Evolutionary conservation across 2,329 filamentous ascomycete genomes (phyloP).

Genomic region (Fusarium sp.): DNA sequence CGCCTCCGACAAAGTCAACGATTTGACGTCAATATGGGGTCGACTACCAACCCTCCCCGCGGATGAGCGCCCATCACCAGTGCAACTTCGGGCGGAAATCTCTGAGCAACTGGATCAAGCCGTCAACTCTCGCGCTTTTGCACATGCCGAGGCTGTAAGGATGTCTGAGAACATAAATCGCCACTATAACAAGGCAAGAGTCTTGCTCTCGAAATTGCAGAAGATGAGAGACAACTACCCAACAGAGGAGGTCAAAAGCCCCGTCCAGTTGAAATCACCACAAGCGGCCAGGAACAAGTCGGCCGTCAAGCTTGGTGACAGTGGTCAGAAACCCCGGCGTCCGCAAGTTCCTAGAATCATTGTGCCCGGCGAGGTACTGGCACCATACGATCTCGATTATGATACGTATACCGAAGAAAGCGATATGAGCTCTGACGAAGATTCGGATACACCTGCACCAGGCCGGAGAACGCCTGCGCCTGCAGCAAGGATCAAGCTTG

Average conservation of each 20-base stretch:
- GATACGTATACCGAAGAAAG: constrained; percentile 64
- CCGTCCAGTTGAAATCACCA: constrained; percentile 62
- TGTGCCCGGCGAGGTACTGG: constrained; percentile 71
- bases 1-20: constrained; percentile 63
- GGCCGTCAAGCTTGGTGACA: constrained; percentile 54
- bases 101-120: constrained; percentile 65
- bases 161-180: constrained; percentile 71
- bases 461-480: constrained; percentile 49
- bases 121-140: constrained; percentile 64
- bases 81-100: constrained; percentile 66
- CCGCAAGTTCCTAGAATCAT: constrained; percentile 66
- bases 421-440: constrained; percentile 62
- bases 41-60: constrained; percentile 60
- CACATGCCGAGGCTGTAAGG: constrained; percentile 69
- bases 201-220: constrained; percentile 66
- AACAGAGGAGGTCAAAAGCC: constrained; percentile 62
- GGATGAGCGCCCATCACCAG: constrained; percentile 58
- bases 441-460: constrained; percentile 54
- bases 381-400: constrained; percentile 71
- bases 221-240: constrained; percentile 69
- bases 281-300: constrained; percentile 61
- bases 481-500: constrained; percentile 60
- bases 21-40: constrained; percentile 66
- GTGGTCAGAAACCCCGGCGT: constrained; percentile 57
- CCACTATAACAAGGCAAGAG: constrained; percentile 68